Evolutionary conservation across 768 basidiomycete species (phyloP).

Genomic region (Boletus eberwhitei): DNA sequence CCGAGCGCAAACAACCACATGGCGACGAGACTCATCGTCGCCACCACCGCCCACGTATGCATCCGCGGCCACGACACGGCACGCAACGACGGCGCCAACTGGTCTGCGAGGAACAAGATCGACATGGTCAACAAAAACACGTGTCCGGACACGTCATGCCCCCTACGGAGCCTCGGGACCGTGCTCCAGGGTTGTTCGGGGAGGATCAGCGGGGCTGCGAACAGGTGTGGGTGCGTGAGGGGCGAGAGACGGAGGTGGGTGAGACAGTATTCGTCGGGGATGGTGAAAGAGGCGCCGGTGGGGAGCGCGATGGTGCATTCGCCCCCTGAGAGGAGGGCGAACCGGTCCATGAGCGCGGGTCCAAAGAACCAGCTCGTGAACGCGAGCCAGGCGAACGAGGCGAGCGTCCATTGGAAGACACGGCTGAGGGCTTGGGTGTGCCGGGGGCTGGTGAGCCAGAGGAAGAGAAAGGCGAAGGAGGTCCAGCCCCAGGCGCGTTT

Average conservation of each 20-base stretch:
- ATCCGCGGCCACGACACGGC: constrained; percentile 36
- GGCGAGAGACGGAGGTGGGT: constrained; percentile 50
- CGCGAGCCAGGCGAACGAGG: constrained; percentile 64
- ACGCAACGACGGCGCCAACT: constrained; percentile 57
- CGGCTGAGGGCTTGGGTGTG: constrained; percentile 40
- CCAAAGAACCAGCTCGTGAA: constrained; percentile 91
- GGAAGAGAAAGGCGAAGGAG: constrained; percentile 56
- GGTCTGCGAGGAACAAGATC: constrained; percentile 73
- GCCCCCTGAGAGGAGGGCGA: constrained; percentile 66
- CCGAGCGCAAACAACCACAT: constrained; percentile 73
- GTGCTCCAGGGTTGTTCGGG: constrained; percentile 42
- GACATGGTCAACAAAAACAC: constrained; percentile 85
- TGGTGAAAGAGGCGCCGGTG: constrained; percentile 45
- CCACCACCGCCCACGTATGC: constrained; percentile 48
- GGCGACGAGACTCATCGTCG: constrained; percentile 46
- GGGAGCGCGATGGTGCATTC: constrained; percentile 71
- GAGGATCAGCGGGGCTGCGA: constrained; percentile 40
- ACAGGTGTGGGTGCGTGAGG: constrained; percentile 60
- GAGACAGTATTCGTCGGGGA: constrained; percentile 60
- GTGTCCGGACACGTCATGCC: constrained; percentile 94
- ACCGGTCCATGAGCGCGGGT: constrained; percentile 66
- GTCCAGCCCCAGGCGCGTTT: constrained; percentile 95
- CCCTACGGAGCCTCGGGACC: constrained; percentile 64
- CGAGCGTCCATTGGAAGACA: constrained; percentile 51
- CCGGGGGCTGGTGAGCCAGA: constrained; percentile 56